These are phyloP conservation scores for Lizanozyma gosingica DNA, from an alignment of 1,139 yeast genomes.

Conservation along the genomic window DNA sequence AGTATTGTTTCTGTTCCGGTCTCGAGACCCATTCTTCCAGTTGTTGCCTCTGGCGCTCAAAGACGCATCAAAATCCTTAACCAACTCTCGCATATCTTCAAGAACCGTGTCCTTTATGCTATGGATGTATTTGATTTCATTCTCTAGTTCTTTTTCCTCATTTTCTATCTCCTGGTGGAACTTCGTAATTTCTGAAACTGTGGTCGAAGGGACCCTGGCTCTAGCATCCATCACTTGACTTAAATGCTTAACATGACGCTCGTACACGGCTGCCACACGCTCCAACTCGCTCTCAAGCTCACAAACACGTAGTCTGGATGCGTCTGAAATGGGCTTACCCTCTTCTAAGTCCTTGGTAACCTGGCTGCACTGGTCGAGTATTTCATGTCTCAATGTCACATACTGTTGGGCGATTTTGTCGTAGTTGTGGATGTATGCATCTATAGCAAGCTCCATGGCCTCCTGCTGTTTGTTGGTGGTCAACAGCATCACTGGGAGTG, in stretches of 20 bases:
- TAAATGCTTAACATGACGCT: slow-evolving; percentile 14
- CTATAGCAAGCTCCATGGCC: slow-evolving; percentile 24
- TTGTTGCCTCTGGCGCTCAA: slow-evolving; percentile 25
- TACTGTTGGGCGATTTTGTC: slow-evolving; percentile 28
- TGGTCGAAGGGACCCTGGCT: background rate
- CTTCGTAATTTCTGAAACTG: background rate
- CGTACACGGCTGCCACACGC: slow-evolving; percentile 17
- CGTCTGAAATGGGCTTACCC: slow-evolving; percentile 7
- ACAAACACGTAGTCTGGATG: slow-evolving; percentile 9
- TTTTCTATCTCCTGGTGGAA: background rate
- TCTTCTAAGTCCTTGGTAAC: slow-evolving; percentile 9
- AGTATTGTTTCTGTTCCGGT: slow-evolving; percentile 24
- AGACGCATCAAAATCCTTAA: slow-evolving; percentile 16
- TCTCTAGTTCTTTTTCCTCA: background rate
- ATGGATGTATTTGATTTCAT: background rate
- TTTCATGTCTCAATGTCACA: slow-evolving; percentile 25
- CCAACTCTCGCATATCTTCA: slow-evolving; percentile 7
- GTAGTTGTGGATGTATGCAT: slow-evolving; percentile 23
- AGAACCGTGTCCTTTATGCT: background rate
- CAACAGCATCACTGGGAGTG: too few relatives aligned
- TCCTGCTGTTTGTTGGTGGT: slow-evolving; percentile 24
- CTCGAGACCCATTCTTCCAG: too few relatives aligned
- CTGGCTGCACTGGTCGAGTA: slow-evolving; percentile 14
- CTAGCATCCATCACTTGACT: background rate
- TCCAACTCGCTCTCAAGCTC: slow-evolving; percentile 22